Percentiles rank a stretch among this genome's conserved stretches.
Conservation (phyloP, 2,329 filamentous ascomycete genomes). For the Botryosphaeria dothidea region DNA sequence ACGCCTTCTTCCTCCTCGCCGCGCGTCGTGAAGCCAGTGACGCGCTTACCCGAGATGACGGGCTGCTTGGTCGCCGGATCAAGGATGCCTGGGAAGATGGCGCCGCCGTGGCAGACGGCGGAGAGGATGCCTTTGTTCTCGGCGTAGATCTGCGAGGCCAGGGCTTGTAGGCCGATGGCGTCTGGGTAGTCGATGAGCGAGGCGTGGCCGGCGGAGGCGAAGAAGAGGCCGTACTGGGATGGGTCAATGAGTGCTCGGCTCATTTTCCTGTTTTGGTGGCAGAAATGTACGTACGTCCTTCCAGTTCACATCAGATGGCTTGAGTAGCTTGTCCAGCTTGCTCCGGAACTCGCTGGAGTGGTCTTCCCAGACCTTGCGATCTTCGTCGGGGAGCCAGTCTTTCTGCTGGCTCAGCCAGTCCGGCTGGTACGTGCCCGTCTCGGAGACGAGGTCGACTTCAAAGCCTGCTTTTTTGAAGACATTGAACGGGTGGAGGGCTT, state of each 20-base stretch:
- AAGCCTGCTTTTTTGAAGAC: conserved; percentile 48
- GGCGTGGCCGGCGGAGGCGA: conserved; percentile 47
- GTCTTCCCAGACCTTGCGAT: conserved; percentile 44
- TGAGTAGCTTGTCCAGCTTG: conserved; percentile 47
- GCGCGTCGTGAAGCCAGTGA: conserved; percentile 43
- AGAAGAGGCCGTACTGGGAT: conserved; percentile 39
- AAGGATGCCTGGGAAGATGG: conserved; percentile 40
- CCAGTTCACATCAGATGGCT: conserved; percentile 39
- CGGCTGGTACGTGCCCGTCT: conserved; percentile 45
- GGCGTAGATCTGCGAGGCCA: conserved; percentile 43
- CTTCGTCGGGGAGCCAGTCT: conserved; percentile 45
- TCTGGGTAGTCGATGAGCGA: conserved; percentile 50
- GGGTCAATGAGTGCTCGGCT: not conserved
- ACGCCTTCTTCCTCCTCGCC: conserved; percentile 38
- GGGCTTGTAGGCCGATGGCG: conserved; percentile 42
- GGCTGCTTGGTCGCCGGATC: conserved; percentile 33
- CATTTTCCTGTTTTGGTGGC: not conserved
- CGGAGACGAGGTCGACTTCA: conserved; percentile 50
- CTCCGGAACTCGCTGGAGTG: conserved; percentile 44
- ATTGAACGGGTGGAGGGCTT: conserved; percentile 52
- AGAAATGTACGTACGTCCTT: conserved; percentile 8
- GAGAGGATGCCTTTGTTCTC: conserved; percentile 43
- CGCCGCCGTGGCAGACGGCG: conserved; percentile 45
- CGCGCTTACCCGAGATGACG: conserved; percentile 35
- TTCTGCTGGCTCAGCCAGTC: conserved; percentile 48